phyloP scores from a whole-genome alignment of 495 filamentous ascomycete genomes.

The Aspergillus carlsbadensis region DNA sequence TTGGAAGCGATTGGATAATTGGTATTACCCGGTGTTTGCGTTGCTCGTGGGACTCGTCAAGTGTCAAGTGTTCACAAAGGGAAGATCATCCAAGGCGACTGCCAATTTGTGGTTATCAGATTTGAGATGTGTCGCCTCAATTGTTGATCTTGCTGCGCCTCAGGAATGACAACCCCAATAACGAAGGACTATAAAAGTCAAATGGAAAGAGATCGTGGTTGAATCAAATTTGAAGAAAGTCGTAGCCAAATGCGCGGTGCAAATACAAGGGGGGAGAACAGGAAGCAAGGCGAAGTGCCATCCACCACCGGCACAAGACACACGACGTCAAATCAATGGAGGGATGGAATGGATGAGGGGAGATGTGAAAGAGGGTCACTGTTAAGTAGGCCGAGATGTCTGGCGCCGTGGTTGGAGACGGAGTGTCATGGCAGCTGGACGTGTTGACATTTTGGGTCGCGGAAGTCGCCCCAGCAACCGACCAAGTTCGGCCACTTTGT shows the following conservation, averaged over 20 bases:
- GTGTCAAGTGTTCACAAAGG: slow-evolving; percentile 30
- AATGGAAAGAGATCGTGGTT: slow-evolving; percentile 14
- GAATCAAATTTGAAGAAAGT: slow-evolving; percentile 7
- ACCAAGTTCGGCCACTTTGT: slow-evolving; percentile 10
- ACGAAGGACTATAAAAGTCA: slow-evolving; percentile 9
- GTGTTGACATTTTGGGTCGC: slow-evolving; percentile 33
- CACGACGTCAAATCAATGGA: slow-evolving; percentile 20
- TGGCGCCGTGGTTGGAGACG: background rate
- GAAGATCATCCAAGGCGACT: slow-evolving; percentile 17
- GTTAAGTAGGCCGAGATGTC: slow-evolving; percentile 15
- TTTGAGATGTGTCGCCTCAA: slow-evolving; percentile 7
- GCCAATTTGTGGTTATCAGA: slow-evolving; percentile 16
- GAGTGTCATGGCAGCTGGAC: background rate
- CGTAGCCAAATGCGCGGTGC: slow-evolving; percentile 7
- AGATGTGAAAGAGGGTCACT: slow-evolving; percentile 13
- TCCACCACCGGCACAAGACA: slow-evolving; percentile 16
- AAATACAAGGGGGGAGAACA: slow-evolving; percentile 13
- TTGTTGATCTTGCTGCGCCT: background rate
- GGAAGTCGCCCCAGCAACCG: slow-evolving; percentile 43
- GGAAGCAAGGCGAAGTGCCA: slow-evolving; percentile 12
- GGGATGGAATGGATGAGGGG: slow-evolving; percentile 11
- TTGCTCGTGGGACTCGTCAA: slow-evolving; percentile 38
- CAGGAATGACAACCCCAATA: background rate
- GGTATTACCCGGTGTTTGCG: slow-evolving; percentile 3
- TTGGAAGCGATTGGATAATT: background rate